These are phyloP conservation scores for Globisporangium viniferum DNA, from an alignment of 352 stramenopile species.

Conservation along the genomic window DNA sequence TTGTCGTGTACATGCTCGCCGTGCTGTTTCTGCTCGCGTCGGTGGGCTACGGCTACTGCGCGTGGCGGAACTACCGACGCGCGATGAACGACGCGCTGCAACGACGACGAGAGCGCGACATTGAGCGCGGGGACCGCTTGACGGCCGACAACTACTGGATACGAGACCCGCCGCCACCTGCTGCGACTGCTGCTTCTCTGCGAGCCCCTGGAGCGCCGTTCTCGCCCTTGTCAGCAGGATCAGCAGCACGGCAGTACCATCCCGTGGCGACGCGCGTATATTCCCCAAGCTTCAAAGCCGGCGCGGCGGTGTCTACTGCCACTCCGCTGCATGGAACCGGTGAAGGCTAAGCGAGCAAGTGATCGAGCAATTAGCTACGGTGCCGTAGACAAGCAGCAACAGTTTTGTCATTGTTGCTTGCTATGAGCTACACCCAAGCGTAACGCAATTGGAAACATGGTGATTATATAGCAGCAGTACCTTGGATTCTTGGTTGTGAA, in stretches of 20 bases:
- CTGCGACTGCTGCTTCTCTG: background rate
- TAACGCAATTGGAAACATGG: background rate
- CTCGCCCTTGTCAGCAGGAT: background rate
- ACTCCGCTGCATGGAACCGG: background rate
- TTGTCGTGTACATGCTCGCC: constrained; percentile 27
- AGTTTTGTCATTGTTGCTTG: background rate
- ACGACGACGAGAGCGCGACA: constrained; percentile 22
- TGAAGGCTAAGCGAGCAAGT: background rate
- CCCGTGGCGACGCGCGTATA: background rate
- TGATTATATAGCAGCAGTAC: background rate
- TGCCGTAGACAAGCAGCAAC: background rate
- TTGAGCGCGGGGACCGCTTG: constrained; percentile 19
- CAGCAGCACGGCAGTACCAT: background rate
- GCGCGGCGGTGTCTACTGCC: background rate
- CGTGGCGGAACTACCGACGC: constrained; percentile 33
- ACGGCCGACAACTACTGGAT: constrained; percentile 35
- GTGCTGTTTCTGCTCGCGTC: constrained; percentile 26
- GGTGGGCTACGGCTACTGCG: constrained; percentile 25
- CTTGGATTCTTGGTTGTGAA: background rate
- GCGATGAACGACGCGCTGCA: constrained; percentile 28
- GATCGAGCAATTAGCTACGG: background rate
- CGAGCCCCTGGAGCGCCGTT: background rate
- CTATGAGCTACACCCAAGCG: background rate
- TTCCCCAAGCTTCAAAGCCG: constrained; percentile 10
- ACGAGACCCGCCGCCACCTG: background rate